phyloP scores from a whole-genome alignment of 2,329 filamentous ascomycete species.

The Fusarium zealandicum region DNA sequence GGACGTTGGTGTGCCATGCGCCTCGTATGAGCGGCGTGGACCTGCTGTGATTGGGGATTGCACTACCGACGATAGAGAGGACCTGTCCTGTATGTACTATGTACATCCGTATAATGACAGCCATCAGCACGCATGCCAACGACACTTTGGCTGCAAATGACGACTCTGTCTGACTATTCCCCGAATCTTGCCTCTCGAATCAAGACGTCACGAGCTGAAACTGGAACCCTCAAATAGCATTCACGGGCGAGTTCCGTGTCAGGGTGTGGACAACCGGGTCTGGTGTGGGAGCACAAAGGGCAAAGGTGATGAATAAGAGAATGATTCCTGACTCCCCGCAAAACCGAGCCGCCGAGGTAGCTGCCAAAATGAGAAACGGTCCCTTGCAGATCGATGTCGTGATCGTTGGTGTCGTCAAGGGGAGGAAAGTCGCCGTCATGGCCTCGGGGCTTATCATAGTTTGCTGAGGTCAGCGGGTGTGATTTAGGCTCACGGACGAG shows the following conservation, averaged over 20 bases:
- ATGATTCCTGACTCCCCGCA: conserved; percentile 12
- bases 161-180: no score
- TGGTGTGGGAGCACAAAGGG: conserved; percentile 23
- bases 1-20: conserved; percentile 18
- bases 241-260: conserved; percentile 26
- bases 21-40: conserved; percentile 3
- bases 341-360: conserved; percentile 16
- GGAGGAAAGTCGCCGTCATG: conserved; percentile 1
- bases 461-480: conserved; percentile 21
- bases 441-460: not conserved
- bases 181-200: conserved; percentile 10
- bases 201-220: not conserved
- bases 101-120: no score
- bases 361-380: conserved; percentile 27
- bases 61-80: no score
- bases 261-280: conserved; percentile 30
- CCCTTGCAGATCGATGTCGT: conserved; percentile 33
- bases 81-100: no score
- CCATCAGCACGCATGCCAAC: no score
- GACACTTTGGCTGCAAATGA: no score
- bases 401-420: conserved; percentile 30
- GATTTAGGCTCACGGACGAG: not conserved
- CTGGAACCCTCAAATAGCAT: conserved; percentile 26
- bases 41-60: not conserved
- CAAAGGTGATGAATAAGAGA: conserved; percentile 1